Conservation (phyloP, 495 filamentous ascomycete species). For the Aspergillus leporis region DNA sequence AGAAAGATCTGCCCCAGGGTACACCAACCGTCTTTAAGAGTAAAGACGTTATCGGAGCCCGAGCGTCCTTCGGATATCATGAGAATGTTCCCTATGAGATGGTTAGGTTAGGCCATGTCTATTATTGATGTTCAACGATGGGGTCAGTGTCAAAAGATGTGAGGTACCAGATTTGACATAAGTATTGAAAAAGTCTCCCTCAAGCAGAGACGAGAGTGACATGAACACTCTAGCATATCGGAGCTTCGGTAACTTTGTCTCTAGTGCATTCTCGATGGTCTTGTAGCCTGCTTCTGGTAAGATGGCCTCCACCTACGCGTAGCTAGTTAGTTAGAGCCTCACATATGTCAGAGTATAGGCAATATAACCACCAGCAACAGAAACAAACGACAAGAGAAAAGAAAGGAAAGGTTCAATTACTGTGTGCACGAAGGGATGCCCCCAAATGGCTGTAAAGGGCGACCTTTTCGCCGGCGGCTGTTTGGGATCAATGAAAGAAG, state of each 20-base stretch:
- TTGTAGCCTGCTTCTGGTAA: slow-evolving; percentile 68
- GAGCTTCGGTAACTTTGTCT: slow-evolving; percentile 38
- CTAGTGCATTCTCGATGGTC: slow-evolving; percentile 56
- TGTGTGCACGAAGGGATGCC: slow-evolving; percentile 74
- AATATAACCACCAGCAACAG: background rate
- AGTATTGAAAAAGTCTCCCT: slow-evolving; percentile 77
- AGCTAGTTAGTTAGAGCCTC: slow-evolving; percentile 12
- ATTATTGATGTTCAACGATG: background rate
- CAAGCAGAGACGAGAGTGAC: slow-evolving; percentile 68
- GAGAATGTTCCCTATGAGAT: slow-evolving; percentile 68
- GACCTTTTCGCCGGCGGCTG: slow-evolving; percentile 71
- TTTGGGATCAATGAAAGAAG: slow-evolving; percentile 63
- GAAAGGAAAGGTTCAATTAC: slow-evolving; percentile 38
- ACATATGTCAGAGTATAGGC: background rate
- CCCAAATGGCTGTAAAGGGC: slow-evolving; percentile 68
- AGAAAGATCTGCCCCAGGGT: background rate
- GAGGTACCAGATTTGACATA: slow-evolving; percentile 81
- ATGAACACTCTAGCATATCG: slow-evolving; percentile 73
- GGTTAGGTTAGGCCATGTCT: slow-evolving; percentile 1
- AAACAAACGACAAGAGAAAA: background rate
- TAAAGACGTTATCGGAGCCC: slow-evolving; percentile 79
- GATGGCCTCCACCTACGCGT: slow-evolving; percentile 66
- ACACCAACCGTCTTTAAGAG: slow-evolving; percentile 64
- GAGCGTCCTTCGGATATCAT: slow-evolving; percentile 87
- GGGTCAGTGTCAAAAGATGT: background rate